Evolutionary conservation across 306 rosid genomes (phyloP), one percentile per base, ranked within the genome.

Genomic region (Argentina anserina): DNA sequence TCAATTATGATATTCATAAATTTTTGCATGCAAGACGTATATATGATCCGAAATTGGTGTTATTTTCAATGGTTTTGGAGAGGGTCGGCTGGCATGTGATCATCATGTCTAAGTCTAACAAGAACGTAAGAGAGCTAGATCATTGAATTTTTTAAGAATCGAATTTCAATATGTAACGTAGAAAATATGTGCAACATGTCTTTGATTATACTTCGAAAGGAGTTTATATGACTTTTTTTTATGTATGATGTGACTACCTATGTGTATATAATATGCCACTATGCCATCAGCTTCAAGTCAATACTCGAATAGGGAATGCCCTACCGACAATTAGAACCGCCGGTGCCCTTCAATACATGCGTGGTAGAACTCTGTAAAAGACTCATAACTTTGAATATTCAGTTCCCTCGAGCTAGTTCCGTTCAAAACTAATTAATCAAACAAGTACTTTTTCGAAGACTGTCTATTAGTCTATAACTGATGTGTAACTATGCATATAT

Each of bases 21-120:
- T 39, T 71, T 40, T 40, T 71, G 65, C 67, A 55, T 71, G 65
- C 67, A 55, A 10, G 67, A 71, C 37, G 36, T 55, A 23, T 21
- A 5, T 55, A 55, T 25, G 17, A 55, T 55, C 62, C 11, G 34
- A 28, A 58, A 58, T 26, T 43, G 11, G 33, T 37, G 52, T 8
- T 5, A 7, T 45, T 25, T 14, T 29, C 45, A 17, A 47, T 18
- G 72, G 72, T 9, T 9, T 23, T 18, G 26, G 72, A 21, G 55
- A 20, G 39, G 52, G 76, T 14, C 67, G 56, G 26, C 43, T 4
- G 65, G 21, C 76, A 62, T 53, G 67, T 71, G 49, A 25, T 46
- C 14, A 1, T 74, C n/a, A n/a, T n/a, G n/a, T n/a, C n/a, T n/a
- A n/a, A n/a, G 71, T 68, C 79, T 39, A 25, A n/a, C 47, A 28